Evolutionary conservation across 2,329 filamentous ascomycete species (phyloP).

Genomic region (Fusarium tjaetaba): DNA sequence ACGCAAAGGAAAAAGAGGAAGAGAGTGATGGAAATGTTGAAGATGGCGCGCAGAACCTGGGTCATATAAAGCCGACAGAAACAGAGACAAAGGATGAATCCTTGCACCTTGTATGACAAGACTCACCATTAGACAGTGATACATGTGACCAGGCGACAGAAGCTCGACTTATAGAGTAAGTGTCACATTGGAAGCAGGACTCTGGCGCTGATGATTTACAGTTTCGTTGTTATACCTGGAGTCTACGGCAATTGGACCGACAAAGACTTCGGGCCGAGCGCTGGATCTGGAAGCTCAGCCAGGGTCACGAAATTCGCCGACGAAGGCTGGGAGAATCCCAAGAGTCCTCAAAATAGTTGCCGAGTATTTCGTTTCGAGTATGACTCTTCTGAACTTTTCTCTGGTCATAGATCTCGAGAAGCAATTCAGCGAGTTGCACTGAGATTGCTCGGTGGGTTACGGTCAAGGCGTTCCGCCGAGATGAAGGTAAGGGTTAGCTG

Average conservation of each 20-base stretch:
- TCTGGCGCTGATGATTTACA: not conserved
- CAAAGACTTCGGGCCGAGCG: not conserved
- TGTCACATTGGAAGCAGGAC: rapidly evolving
- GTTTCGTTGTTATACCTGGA: not conserved
- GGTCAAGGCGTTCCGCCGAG: not conserved
- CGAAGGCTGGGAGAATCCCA: not conserved
- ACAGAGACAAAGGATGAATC: not conserved
- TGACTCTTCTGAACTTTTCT: not conserved
- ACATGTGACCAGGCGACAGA: not conserved
- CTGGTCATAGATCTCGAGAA: not conserved
- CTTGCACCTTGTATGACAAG: not conserved
- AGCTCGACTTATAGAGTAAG: not conserved
- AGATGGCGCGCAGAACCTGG: too few species aligned
- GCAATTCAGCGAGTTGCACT: not conserved
- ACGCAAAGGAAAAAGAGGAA: not conserved
- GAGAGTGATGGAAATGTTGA: rapidly evolving
- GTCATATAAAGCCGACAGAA: rapidly evolving
- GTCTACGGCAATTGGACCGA: not conserved
- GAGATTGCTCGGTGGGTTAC: not conserved
- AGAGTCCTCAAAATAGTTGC: not conserved
- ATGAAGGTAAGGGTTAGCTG: rapidly evolving
- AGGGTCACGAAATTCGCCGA: not conserved
- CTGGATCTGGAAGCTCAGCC: conserved; percentile 1
- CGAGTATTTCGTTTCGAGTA: not conserved
- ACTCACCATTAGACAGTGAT: not conserved